phyloP scores from a whole-genome alignment of 169 alveolate genomes.

The Eimeria maxima region DNA sequence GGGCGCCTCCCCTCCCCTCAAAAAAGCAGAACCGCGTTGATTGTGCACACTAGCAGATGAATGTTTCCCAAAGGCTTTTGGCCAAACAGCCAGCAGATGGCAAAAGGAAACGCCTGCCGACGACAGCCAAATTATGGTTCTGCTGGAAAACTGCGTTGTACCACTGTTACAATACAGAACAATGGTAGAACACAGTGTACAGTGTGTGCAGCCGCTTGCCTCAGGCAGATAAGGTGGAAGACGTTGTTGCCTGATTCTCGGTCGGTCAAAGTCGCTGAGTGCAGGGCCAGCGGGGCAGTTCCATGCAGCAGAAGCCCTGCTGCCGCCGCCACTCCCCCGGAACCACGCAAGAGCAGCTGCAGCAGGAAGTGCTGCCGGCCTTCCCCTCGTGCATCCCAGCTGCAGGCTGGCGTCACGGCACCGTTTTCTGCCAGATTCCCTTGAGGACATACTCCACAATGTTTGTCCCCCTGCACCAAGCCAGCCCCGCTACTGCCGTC shows the following conservation, averaged over 20 bases:
- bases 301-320: conserved; percentile 69
- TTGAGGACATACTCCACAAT: not conserved
- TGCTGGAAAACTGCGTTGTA: not conserved
- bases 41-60: not conserved
- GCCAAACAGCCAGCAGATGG: not conserved
- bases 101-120: not conserved
- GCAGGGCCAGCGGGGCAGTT: conserved; percentile 53
- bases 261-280: conserved; percentile 63
- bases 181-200: not conserved
- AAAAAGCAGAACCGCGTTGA: not conserved
- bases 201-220: conserved; percentile 17
- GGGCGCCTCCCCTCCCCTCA: not conserved
- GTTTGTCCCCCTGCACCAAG: not conserved
- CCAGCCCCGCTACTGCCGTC: conserved; percentile 6
- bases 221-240: conserved; percentile 68
- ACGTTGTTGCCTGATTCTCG: conserved; percentile 58
- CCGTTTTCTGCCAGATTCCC: not conserved
- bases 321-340: conserved; percentile 77
- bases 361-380: conserved; percentile 57
- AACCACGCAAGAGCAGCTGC: conserved; percentile 73
- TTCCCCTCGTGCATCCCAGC: conserved; percentile 5
- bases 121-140: not conserved
- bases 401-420: not conserved
- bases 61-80: not conserved
- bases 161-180: not conserved